Base-by-base conservation (phyloP, 345 rosid species). In the Rhizophora mangle region DNA sequence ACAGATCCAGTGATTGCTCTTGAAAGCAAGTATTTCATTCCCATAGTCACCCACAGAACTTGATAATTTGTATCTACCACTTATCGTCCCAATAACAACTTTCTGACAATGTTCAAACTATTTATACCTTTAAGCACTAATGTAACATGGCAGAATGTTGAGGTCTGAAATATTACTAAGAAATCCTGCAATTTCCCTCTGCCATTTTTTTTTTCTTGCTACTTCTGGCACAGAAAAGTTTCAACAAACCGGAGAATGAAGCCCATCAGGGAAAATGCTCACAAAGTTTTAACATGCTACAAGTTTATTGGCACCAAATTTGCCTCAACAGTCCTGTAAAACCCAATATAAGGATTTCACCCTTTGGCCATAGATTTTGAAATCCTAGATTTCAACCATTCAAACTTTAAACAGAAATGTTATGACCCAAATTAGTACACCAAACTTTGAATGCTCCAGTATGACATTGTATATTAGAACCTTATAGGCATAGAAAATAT, bases 21-120 rank as follows among this genome's bases (percentile, higher is more conserved):
- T 21, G 60, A 27, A 56, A 56, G 31, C 7, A 22, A 56, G 30
- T 52, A 56, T 34, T 61, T 26, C 24, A 67, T 27, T 37, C 52
- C 31, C 18, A 67, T 20, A 55, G 13, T 20, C 6, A 22, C 24
- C 62, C 21, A 56, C 2, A 37, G 22, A 67, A 56, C n/a, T 24
- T 18, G 54, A 67, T 31, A 63, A 56, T 26, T 57, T 52, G 58
- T 19, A 55, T 39, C 19, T 24, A 31, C 36, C 69, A 56, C 24
- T 37, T 6, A 13, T 67, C 36, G 0, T 36, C 63, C 27, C 39
- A 36, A 18, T 46, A 6, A 39, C 63, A 32, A 21, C 32, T 4
- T 56, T n/a, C 37, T 19, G 22, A 43, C 18, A 43, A 43, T 43
- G 49, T 43, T 43, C 18, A 3, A 5, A 39, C 18, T 13, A 43